phyloP scores from a whole-genome alignment of 164 flowering plant species.

The Dillenia turbinata region DNA sequence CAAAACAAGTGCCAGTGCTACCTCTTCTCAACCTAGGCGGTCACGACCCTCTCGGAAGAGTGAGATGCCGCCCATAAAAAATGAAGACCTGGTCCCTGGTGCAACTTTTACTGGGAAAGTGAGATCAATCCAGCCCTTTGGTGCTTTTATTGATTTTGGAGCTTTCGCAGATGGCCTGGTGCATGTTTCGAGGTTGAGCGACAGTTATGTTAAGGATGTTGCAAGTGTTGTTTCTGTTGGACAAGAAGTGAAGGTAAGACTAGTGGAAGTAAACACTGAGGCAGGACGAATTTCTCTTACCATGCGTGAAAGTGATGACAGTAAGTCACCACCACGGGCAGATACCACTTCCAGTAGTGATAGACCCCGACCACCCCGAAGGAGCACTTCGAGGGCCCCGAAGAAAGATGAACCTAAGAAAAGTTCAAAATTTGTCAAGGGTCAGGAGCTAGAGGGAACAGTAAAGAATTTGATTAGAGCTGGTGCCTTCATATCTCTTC shows the following conservation, averaged over 20 bases:
- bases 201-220: constrained; percentile 87
- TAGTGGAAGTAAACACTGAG: constrained; percentile 71
- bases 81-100: constrained; percentile 83
- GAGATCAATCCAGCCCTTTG: constrained; percentile 87
- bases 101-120: constrained; percentile 94
- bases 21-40: constrained; percentile 40
- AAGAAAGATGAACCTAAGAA: constrained; percentile 40
- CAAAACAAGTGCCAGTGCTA: constrained; percentile 27
- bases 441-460: constrained; percentile 73
- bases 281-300: constrained; percentile 75
- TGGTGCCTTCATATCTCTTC: constrained; percentile 87
- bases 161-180: constrained; percentile 96
- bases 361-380: constrained; percentile 43
- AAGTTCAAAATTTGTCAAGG: constrained; percentile 65
- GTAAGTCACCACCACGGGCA: constrained; percentile 39
- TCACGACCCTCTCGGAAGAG: constrained; percentile 61
- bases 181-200: constrained; percentile 84
- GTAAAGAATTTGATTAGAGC: constrained; percentile 76
- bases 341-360: constrained; percentile 37
- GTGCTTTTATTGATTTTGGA: constrained; percentile 97
- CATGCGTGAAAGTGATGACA: constrained; percentile 73
- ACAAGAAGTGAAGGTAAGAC: constrained; percentile 88
- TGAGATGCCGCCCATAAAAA: constrained; percentile 88
- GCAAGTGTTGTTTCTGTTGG: constrained; percentile 71
- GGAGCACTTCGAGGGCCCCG: constrained; percentile 25